Base-by-base conservation (phyloP, 345 rosid genomes). In the Rhizophora mangle region DNA sequence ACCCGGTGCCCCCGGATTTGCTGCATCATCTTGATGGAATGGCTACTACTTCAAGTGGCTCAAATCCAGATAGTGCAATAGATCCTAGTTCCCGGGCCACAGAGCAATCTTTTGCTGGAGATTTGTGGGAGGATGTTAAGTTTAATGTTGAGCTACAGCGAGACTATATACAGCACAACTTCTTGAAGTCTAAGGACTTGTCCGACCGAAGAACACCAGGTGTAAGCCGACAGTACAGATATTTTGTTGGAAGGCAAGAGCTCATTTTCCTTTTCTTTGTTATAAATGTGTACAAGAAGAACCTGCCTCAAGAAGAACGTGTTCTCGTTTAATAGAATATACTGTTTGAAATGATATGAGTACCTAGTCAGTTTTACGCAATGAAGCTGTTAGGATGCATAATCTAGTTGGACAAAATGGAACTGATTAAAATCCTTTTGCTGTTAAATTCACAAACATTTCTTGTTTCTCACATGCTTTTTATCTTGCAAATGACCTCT, bases 1-100 rank as follows among this genome's bases (percentile, higher is more conserved):
- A 92, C 47, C 70, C 96, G 1, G 79, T 92, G 24, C 98, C 96
- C 26, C 76, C 85, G 20, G 98, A 92, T 79, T 83, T 92, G 95
- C 84, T 92, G 65, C 81, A 87, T 34, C 62, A 61, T 43, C 76
- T 80, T 52, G 97, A 88, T 71, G 84, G 83, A 75, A 80, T 88
- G 3, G 57, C 66, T 15, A 15, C 63, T 51, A 19, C 79, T 56
- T 75, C 86, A 20, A 6, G 69, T 18, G 76, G 43, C 32, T 22
- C 71, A 55, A 60, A 66, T 39, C 60, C 73, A 21, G 49, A 24
- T 24, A 43, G 63, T 57, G 65, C 60, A 61, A 30, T 79, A 46
- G 74, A 79, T 65, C 68, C 78, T 62, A 31, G 73, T 65, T 49
- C 72, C 52, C 72, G 37, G 56, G 78, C 67, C 8, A 37, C 64